A percentile compares a stretch with the other conserved stretches of the same genome.
phyloP scores from a whole-genome alignment of 108 stramenopile genomes.

The Cyclotella cryptica region DNA sequence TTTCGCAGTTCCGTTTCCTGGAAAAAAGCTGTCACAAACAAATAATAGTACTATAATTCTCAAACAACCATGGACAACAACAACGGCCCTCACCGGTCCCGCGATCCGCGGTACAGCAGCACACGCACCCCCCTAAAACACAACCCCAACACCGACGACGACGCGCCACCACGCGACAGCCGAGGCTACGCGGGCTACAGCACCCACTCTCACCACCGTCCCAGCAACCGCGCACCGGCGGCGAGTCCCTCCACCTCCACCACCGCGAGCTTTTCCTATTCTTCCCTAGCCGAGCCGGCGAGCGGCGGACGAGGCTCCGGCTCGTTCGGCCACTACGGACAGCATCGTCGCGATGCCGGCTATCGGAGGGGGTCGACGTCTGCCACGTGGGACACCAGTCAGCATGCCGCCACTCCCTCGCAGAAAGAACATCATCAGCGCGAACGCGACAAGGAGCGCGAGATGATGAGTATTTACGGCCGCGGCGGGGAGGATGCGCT shows the following conservation, averaged over 20 bases:
- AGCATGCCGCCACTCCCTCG: too few relatives aligned
- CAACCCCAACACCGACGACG: slow-evolving; percentile 10
- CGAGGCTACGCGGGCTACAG: slow-evolving; percentile 26
- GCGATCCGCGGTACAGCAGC: background rate
- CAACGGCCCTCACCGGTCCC: too few relatives aligned
- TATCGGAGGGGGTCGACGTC: background rate
- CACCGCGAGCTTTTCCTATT: background rate
- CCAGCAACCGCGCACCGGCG: background rate
- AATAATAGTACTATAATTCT: too few relatives aligned
- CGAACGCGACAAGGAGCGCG: slow-evolving; percentile 33
- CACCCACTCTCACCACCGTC: slow-evolving; percentile 11
- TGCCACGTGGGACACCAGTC: background rate
- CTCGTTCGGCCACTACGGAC: slow-evolving; percentile 17
- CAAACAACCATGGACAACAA: slow-evolving; percentile 8
- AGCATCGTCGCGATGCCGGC: background rate
- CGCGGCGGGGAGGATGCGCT: slow-evolving; percentile 18
- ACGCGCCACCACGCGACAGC: background rate
- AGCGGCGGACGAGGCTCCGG: slow-evolving; percentile 13
- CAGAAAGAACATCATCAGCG: background rate
- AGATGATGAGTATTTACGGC: slow-evolving; percentile 48
- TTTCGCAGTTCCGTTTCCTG: too few relatives aligned
- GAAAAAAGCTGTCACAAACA: too few relatives aligned
- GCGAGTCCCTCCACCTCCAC: background rate
- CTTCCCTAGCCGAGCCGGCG: background rate
- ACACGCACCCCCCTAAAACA: slow-evolving; percentile 8